Evolutionary conservation across 2,329 filamentous ascomycete genomes (phyloP).

Genomic region (Penicillium sp.): DNA sequence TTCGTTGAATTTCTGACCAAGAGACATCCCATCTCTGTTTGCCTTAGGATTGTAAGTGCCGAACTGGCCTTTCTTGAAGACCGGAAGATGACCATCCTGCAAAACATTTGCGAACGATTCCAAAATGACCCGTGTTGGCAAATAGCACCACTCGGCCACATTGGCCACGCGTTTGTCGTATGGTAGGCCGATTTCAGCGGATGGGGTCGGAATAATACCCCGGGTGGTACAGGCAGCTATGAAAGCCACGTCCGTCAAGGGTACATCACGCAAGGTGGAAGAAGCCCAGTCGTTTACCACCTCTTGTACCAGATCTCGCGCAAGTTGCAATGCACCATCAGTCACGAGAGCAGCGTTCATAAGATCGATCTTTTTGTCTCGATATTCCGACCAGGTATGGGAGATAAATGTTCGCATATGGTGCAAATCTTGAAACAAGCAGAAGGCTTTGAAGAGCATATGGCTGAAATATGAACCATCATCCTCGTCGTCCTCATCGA

Average conservation of each 20-base stretch:
- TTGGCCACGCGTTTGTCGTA: constrained; percentile 27
- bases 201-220: constrained; percentile 16
- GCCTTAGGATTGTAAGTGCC: constrained; percentile 27
- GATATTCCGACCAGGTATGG: constrained; percentile 29
- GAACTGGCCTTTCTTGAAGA: constrained; percentile 26
- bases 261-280: constrained; percentile 3
- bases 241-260: not conserved
- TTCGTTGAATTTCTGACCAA: constrained; percentile 30
- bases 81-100: constrained; percentile 19
- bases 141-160: constrained; percentile 23
- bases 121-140: constrained; percentile 19
- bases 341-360: constrained; percentile 30
- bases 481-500: constrained; percentile 17
- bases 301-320: constrained; percentile 20
- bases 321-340: constrained; percentile 27
- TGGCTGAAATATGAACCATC: constrained; percentile 15
- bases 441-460: constrained; percentile 24
- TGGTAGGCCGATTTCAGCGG: constrained; percentile 23
- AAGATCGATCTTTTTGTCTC: constrained; percentile 25
- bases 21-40: constrained; percentile 25
- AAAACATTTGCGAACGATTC: constrained; percentile 26
- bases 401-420: constrained; percentile 26
- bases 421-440: constrained; percentile 28
- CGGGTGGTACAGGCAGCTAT: constrained; percentile 2
- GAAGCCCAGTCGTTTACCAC: constrained; percentile 17